phyloP scores from a whole-genome alignment of 257 asterid species.

The Gentiana dahurica region DNA sequence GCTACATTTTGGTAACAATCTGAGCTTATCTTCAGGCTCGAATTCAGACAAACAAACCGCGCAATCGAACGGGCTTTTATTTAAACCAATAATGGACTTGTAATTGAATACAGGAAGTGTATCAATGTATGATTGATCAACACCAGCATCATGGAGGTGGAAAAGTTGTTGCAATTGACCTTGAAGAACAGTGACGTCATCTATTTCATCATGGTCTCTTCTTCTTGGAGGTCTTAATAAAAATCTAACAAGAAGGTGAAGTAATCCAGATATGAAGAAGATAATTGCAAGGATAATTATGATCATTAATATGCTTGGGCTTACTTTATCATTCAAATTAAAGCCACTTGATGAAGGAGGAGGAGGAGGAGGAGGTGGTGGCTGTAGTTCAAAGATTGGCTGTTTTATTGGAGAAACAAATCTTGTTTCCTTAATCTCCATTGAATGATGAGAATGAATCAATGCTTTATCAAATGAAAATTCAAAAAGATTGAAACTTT shows the following conservation, averaged over 20 bases:
- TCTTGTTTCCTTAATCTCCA: constrained; percentile 27
- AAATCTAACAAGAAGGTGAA: constrained; percentile 74
- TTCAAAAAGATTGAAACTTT: constrained; percentile 23
- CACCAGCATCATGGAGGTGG: constrained; percentile 83
- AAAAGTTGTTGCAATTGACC: constrained; percentile 96
- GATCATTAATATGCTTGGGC: constrained; percentile 64
- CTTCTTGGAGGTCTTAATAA: constrained; percentile 48
- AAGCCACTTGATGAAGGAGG: constrained; percentile 28
- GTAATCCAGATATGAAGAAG: constrained; percentile 76
- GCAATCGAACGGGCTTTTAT: constrained; percentile 79
- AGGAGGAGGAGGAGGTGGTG: constrained; percentile 28
- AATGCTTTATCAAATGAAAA: constrained; percentile 19
- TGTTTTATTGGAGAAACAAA: constrained; percentile 41
- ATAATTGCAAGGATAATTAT: constrained; percentile 67
- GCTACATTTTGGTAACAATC: constrained; percentile 79
- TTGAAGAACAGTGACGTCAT: constrained; percentile 58
- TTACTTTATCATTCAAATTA: constrained; percentile 51
- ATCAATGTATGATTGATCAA: constrained; percentile 88
- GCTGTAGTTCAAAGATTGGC: constrained; percentile 29
- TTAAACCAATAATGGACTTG: constrained; percentile 69
- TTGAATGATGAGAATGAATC: constrained; percentile 7
- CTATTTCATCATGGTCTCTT: constrained; percentile 50
- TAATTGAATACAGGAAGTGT: constrained; percentile 70
- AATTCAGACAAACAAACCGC: constrained; percentile 94
- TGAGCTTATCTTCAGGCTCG: constrained; percentile 67